These are phyloP conservation scores for Gynochthodes officinalis DNA, from an alignment of 257 asterid species.

Conservation along the genomic window DNA sequence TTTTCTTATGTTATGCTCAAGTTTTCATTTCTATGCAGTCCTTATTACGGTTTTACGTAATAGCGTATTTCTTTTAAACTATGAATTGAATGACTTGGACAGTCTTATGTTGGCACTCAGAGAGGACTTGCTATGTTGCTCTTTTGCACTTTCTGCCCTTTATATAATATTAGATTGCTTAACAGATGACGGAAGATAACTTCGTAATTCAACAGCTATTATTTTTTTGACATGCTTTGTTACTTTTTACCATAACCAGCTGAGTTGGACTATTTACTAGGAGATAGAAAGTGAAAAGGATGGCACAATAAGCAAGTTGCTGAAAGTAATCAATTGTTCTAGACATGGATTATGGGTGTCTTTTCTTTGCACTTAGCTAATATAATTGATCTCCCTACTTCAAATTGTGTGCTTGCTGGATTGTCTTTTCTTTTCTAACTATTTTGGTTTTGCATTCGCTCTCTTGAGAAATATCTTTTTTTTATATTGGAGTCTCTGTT, in stretches of 20 bases:
- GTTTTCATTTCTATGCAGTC: neutral
- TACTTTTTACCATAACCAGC: neutral
- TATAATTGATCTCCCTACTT: neutral
- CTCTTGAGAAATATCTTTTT: neutral
- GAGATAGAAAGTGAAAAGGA: neutral
- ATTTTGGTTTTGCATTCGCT: neutral
- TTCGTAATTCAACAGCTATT: neutral
- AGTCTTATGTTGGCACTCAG: neutral
- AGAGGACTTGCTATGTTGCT: neutral
- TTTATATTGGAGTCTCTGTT: neutral
- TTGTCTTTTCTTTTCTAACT: neutral
- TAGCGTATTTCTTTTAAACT: neutral
- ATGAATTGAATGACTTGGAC: neutral
- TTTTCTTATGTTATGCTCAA: constrained; percentile 10
- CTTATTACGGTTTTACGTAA: neutral
- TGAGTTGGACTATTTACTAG: neutral
- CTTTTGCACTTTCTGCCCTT: neutral
- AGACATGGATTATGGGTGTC: neutral
- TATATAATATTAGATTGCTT: neutral
- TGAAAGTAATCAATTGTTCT: neutral
- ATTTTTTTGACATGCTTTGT: neutral
- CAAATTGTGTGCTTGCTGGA: neutral
- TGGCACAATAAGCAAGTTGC: neutral
- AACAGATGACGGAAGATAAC: neutral
- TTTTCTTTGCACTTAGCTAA: neutral